Evolutionary conservation across 352 stramenopile species (phyloP).

Genomic region (Phytophthora crassamura): DNA sequence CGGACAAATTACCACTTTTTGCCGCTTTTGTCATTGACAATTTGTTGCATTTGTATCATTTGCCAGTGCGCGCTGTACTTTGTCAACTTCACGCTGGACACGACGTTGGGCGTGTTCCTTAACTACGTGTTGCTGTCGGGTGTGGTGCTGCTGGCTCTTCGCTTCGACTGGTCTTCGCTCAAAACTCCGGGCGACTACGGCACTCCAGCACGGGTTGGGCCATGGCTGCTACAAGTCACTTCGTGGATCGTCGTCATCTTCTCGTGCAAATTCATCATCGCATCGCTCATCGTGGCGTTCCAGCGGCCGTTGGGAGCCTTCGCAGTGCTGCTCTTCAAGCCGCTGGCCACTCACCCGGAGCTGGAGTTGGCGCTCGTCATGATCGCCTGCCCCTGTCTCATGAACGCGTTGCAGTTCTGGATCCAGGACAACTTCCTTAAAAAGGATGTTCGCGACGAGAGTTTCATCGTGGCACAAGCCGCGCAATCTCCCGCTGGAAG

Average conservation of each 20-base stretch:
- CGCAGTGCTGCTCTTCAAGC: constrained; percentile 73
- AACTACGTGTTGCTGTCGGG: constrained; percentile 83
- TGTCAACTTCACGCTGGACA: constrained; percentile 91
- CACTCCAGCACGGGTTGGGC: constrained; percentile 61
- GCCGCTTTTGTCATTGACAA: neutral
- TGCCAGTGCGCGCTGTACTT: constrained; percentile 87
- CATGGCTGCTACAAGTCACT: constrained; percentile 79
- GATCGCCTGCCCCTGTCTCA: constrained; percentile 88
- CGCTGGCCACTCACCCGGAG: constrained; percentile 67
- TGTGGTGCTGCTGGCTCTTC: constrained; percentile 58
- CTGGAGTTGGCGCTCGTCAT: constrained; percentile 86
- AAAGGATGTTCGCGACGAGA: constrained; percentile 76
- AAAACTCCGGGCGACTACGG: constrained; percentile 83
- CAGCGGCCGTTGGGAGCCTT: constrained; percentile 68
- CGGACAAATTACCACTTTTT: neutral
- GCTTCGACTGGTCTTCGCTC: constrained; percentile 66
- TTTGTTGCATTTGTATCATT: constrained; percentile 3
- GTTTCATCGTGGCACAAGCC: constrained; percentile 52
- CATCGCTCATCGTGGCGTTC: constrained; percentile 72
- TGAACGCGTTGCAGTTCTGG: constrained; percentile 92
- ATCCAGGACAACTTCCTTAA: constrained; percentile 92
- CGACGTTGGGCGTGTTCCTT: constrained; percentile 83
- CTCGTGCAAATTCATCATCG: constrained; percentile 80
- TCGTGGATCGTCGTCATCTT: constrained; percentile 89
- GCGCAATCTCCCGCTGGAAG: constrained; percentile 34